Percentiles rank a stretch among this genome's conserved stretches.
Conservation (phyloP, 352 stramenopile genomes). For the Globisporangium uncinulatum region DNA sequence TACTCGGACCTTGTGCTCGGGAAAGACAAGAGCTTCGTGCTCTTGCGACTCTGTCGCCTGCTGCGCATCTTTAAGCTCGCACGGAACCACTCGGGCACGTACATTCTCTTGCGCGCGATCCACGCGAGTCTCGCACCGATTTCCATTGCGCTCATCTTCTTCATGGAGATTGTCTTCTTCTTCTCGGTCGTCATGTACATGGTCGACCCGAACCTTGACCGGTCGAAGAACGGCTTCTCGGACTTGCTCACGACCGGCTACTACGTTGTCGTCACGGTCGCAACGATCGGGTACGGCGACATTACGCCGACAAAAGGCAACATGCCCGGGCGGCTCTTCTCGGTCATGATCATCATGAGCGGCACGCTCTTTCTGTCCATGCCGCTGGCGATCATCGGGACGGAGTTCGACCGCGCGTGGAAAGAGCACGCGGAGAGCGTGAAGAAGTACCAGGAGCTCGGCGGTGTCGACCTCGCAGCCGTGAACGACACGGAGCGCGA, state of each 20-base stretch:
- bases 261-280: constrained; percentile 70
- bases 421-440: constrained; percentile 69
- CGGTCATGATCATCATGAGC: constrained; percentile 83
- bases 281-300: constrained; percentile 75
- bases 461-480: constrained; percentile 9
- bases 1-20: constrained; percentile 72
- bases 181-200: constrained; percentile 81
- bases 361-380: constrained; percentile 82
- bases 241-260: constrained; percentile 72
- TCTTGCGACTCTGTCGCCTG: constrained; percentile 59
- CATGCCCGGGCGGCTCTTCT: constrained; percentile 47
- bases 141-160: constrained; percentile 77
- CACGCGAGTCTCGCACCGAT: constrained; percentile 66
- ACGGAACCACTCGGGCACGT: constrained; percentile 72
- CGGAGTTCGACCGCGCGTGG: constrained; percentile 76
- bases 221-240: constrained; percentile 55
- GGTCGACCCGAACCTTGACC: constrained; percentile 66
- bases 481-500: constrained; percentile 33
- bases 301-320: constrained; percentile 75
- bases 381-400: constrained; percentile 83
- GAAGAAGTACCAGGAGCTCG: constrained; percentile 49
- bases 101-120: constrained; percentile 71
- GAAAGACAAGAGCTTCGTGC: constrained; percentile 68
- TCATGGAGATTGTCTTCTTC: constrained; percentile 75
- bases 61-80: constrained; percentile 80